Conservation (phyloP, 179 eudicot genomes). For the Spinacia oleracea region DNA sequence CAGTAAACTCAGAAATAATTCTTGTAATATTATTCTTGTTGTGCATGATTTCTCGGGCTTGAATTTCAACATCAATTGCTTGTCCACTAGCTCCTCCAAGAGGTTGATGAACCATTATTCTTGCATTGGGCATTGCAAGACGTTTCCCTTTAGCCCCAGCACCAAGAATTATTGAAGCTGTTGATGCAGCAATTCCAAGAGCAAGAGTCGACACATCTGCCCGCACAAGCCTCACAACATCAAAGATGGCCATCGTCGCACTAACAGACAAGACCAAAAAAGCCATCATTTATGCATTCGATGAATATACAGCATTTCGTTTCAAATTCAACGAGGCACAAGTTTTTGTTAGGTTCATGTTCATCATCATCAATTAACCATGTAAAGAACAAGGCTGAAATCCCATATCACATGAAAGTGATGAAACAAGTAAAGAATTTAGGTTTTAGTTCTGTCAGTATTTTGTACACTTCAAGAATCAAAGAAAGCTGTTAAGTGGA, state of each 20-base stretch:
- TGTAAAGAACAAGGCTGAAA: neutral
- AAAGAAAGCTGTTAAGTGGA: neutral
- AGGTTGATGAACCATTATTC: slow-evolving; percentile 89
- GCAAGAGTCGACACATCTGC: slow-evolving; percentile 91
- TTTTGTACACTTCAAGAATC: neutral
- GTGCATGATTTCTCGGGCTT: slow-evolving; percentile 70
- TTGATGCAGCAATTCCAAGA: slow-evolving; percentile 77
- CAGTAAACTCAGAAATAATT: slow-evolving; percentile 62
- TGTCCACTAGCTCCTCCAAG: slow-evolving; percentile 84
- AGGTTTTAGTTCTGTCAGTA: neutral
- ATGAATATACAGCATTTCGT: neutral
- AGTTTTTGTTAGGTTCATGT: neutral
- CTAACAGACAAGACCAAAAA: slow-evolving; percentile 38
- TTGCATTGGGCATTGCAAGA: slow-evolving; percentile 82
- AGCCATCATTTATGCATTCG: neutral
- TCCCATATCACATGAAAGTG: neutral
- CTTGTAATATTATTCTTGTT: slow-evolving; percentile 60
- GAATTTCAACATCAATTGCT: slow-evolving; percentile 72
- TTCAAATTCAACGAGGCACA: neutral
- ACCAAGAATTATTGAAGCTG: slow-evolving; percentile 82
- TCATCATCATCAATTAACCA: neutral
- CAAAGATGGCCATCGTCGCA: slow-evolving; percentile 86
- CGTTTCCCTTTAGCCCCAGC: slow-evolving; percentile 94
- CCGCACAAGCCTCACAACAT: slow-evolving; percentile 70
- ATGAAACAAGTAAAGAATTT: neutral